phyloP scores from a whole-genome alignment of 441 rosid genomes.

The Breynia disticha region DNA sequence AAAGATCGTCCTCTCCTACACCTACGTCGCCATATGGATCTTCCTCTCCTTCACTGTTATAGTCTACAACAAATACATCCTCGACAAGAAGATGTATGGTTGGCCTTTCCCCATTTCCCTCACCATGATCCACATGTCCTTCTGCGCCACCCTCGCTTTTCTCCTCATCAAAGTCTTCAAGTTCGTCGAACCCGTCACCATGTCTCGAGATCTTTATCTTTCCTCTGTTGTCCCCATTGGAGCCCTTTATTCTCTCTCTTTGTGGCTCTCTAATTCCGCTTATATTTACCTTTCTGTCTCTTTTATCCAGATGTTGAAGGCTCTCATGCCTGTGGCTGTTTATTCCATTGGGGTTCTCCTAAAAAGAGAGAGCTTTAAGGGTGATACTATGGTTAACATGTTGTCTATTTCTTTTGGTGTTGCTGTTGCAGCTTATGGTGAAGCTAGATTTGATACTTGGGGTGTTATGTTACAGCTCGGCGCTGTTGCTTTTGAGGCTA shows the following conservation, averaged over 20 bases:
- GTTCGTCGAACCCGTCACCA: slow-evolving; percentile 82
- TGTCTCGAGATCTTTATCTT: slow-evolving; percentile 71
- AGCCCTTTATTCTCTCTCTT: slow-evolving; percentile 71
- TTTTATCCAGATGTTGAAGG: slow-evolving; percentile 93
- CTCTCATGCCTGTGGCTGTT: slow-evolving; percentile 94
- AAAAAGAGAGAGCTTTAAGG: slow-evolving; percentile 60
- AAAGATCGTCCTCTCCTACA: slow-evolving; percentile 87
- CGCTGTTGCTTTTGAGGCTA: slow-evolving; percentile 87
- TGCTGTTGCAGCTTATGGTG: slow-evolving; percentile 84
- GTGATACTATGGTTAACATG: slow-evolving; percentile 79
- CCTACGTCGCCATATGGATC: slow-evolving; percentile 93
- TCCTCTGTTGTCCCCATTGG: slow-evolving; percentile 94
- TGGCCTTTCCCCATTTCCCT: slow-evolving; percentile 97
- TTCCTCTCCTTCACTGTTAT: slow-evolving; percentile 96
- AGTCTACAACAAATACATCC: slow-evolving; percentile 98
- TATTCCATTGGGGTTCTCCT: slow-evolving; percentile 76
- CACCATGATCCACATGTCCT: slow-evolving; percentile 97
- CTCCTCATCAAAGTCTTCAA: slow-evolving; percentile 85
- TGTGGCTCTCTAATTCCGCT: slow-evolving; percentile 94
- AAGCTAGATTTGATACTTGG: slow-evolving; percentile 81
- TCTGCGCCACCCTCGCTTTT: slow-evolving; percentile 75
- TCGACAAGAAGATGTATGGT: slow-evolving; percentile 92
- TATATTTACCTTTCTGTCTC: slow-evolving; percentile 87
- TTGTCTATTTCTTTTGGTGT: slow-evolving; percentile 87
- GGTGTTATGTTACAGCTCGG: slow-evolving; percentile 82